Conservation (phyloP, 192 early-diverging fungal species). For the Oehlia diaphana region DNA sequence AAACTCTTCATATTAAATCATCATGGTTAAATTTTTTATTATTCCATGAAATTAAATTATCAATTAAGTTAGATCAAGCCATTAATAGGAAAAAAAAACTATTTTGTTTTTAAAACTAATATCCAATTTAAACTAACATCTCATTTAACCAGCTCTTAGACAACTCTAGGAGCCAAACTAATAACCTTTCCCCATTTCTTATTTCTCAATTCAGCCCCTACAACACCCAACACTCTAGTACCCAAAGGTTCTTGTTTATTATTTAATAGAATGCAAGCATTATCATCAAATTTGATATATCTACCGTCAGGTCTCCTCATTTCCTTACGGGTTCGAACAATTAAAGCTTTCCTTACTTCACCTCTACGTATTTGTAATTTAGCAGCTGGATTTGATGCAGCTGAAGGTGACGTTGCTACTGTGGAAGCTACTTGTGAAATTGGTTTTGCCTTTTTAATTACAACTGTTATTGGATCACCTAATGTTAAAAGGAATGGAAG, state of each 20-base stretch:
- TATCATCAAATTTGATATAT: conserved; percentile 94
- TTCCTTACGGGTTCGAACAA: conserved; percentile 90
- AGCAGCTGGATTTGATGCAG: conserved; percentile 7
- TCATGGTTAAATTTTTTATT: too few species aligned
- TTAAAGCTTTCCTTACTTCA: conserved; percentile 87
- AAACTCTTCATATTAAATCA: too few species aligned
- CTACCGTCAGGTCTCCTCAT: conserved; percentile 87
- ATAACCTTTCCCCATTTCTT: conserved; percentile 97
- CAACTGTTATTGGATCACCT: conserved; percentile 23
- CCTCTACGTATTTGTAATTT: conserved; percentile 75
- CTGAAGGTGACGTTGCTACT: neutral
- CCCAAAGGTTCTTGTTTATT: conserved; percentile 93
- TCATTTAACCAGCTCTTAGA: conserved; percentile 43
- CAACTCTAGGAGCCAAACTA: conserved; percentile 87
- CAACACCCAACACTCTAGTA: conserved; percentile 88
- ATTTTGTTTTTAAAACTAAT: too few species aligned
- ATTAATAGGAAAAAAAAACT: too few species aligned
- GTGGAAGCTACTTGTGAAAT: neutral
- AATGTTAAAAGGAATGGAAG: neutral
- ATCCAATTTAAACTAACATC: too few species aligned
- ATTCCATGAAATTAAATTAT: too few species aligned
- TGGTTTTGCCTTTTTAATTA: conserved; percentile 19
- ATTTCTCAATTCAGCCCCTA: conserved; percentile 85
- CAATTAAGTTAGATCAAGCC: too few species aligned
- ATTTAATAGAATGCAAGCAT: conserved; percentile 93